A percentile compares a stretch with the other conserved stretches of the same genome.
phyloP scores from a whole-genome alignment of 2,329 filamentous ascomycete species.

The Trichothecium roseum region DNA sequence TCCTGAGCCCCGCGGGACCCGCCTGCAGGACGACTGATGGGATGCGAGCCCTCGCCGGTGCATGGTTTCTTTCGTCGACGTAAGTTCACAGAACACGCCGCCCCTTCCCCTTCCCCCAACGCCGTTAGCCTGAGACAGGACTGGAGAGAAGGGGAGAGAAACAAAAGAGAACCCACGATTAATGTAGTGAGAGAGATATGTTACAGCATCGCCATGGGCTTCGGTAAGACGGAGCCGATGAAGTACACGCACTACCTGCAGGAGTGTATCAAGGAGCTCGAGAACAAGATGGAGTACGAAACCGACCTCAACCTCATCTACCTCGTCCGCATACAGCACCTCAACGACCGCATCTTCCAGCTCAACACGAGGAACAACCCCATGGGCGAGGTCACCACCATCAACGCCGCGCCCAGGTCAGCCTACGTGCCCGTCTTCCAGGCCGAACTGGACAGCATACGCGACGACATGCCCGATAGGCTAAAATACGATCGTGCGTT shows the following conservation, averaged over 20 bases:
- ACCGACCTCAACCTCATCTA: conserved; percentile 35
- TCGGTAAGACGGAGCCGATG: conserved; percentile 35
- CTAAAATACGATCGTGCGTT: conserved; percentile 27
- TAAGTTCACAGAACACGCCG: conserved; percentile 22
- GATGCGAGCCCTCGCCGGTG: conserved; percentile 37
- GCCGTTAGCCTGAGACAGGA: too few relatives aligned
- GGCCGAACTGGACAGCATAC: conserved; percentile 31
- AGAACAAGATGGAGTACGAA: conserved; percentile 30
- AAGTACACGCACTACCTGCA: conserved; percentile 42
- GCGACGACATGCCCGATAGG: conserved; percentile 20
- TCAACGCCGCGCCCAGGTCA: conserved; percentile 28
- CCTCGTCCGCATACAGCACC: conserved; percentile 36
- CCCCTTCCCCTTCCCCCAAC: too few relatives aligned
- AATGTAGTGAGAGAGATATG: too few relatives aligned
- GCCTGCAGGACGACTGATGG: conserved; percentile 38
- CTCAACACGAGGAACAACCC: conserved; percentile 24
- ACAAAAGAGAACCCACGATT: too few relatives aligned
- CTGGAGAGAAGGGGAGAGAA: too few relatives aligned
- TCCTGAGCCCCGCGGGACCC: conserved; percentile 13
- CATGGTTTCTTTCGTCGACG: conserved; percentile 45
- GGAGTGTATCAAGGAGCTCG: conserved; percentile 35
- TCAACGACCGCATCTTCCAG: conserved; percentile 38
- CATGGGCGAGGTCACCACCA: conserved; percentile 20
- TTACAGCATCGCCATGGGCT: conserved; percentile 30
- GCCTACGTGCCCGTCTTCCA: conserved; percentile 36